phyloP scores from a whole-genome alignment of 2,329 filamentous ascomycete genomes.

The Microdochium nivale region DNA sequence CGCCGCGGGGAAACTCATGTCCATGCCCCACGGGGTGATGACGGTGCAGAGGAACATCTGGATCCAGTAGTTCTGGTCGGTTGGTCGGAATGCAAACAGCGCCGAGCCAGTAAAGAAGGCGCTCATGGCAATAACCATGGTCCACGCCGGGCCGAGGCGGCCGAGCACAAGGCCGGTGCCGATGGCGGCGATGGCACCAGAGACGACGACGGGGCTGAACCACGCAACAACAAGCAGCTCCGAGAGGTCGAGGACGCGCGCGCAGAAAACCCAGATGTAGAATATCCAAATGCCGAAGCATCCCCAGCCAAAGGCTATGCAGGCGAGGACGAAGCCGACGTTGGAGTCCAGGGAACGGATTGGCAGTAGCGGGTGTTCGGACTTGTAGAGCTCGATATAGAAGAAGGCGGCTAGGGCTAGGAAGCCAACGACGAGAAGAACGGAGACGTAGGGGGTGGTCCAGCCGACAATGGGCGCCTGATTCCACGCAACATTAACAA shows the following conservation, averaged over 20 bases:
- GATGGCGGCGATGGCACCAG: conserved; percentile 20
- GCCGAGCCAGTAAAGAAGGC: conserved; percentile 15
- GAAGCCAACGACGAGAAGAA: conserved; percentile 41
- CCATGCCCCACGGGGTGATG: conserved; percentile 42
- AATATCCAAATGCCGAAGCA: conserved; percentile 46
- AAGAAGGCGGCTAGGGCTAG: conserved; percentile 40
- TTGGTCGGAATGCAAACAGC: conserved; percentile 23
- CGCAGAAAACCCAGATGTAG: conserved; percentile 41
- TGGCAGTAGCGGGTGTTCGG: conserved; percentile 47
- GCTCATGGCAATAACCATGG: conserved; percentile 14
- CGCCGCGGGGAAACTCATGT: conserved; percentile 45
- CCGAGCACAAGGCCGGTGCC: conserved; percentile 21
- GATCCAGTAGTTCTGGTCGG: conserved; percentile 44
- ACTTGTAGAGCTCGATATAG: conserved; percentile 35
- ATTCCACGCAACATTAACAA: conserved; percentile 54
- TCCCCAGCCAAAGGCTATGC: conserved; percentile 44
- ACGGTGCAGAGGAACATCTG: conserved; percentile 39
- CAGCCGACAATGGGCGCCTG: conserved; percentile 46
- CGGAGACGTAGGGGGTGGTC: conserved; percentile 38
- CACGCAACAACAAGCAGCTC: conserved; percentile 23
- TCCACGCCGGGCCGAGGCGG: conserved; percentile 17
- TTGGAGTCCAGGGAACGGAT: conserved; percentile 38
- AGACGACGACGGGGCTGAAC: conserved; percentile 15
- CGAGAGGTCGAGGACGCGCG: conserved; percentile 25
- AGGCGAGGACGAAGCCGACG: conserved; percentile 45